Evolutionary conservation across 306 rosid species (phyloP).

Genomic region (Trifolium repens): DNA sequence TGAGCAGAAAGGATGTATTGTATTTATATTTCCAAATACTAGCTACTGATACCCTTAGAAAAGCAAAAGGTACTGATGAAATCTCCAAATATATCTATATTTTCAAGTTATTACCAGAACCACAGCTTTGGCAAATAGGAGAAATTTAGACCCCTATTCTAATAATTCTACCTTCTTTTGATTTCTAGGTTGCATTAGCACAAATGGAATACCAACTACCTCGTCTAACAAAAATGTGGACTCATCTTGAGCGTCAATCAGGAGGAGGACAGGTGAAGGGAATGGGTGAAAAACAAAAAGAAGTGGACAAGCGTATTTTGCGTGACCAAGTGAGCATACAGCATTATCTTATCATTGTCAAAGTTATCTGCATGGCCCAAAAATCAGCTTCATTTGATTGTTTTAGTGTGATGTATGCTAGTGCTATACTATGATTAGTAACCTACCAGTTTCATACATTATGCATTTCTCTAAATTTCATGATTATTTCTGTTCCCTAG

Average conservation of each 20-base stretch:
- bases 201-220: slow-evolving; percentile 99
- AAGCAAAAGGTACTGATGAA: neutral
- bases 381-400: slow-evolving; percentile 23
- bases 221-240: slow-evolving; percentile 96
- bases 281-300: slow-evolving; percentile 99
- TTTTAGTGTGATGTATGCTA: slow-evolving; percentile 5
- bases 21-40: slow-evolving; percentile 29
- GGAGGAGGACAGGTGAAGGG: slow-evolving; percentile 99
- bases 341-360: slow-evolving; percentile 8
- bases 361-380: slow-evolving; percentile 24
- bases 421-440: slow-evolving; percentile 30
- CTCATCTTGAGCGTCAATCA: slow-evolving; percentile 97
- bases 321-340: slow-evolving; percentile 79
- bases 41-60: slow-evolving; percentile 11
- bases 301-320: slow-evolving; percentile 95
- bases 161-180: slow-evolving; percentile 43
- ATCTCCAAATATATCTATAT: slow-evolving; percentile 6
- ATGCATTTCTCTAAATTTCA: slow-evolving; percentile 8
- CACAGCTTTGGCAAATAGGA: slow-evolving; percentile 28
- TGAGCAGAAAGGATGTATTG: slow-evolving; percentile 2
- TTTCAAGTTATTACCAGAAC: slow-evolving; percentile 31
- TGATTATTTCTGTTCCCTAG: slow-evolving; percentile 17
- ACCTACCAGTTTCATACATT: slow-evolving; percentile 13
- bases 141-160: slow-evolving; percentile 30
- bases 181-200: slow-evolving; percentile 85